Base-by-base conservation (phyloP, 1,284 basidiomycete species). In the Porogramme epimiltina region DNA sequence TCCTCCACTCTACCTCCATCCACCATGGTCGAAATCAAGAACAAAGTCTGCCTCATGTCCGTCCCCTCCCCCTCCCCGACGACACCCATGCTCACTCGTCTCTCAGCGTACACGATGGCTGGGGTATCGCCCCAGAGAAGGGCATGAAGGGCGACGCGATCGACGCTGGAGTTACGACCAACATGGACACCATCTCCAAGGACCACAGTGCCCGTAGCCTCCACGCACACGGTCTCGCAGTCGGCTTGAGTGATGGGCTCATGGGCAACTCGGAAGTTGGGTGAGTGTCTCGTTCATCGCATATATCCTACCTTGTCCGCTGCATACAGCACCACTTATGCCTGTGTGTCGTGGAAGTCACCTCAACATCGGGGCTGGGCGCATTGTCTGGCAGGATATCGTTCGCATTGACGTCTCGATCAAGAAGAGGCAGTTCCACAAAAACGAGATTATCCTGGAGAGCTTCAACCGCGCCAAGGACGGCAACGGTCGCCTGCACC, bases 231-330 rank as follows among this genome's bases (percentile, higher is more conserved):
- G 93, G 93, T 16, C 77, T 90, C 16, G 87, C 93, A 3, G 93
- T 95, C 16, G 93, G 93, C 1, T 78, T 96, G 47, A 91, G 78
- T 66, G 93, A 95, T 43, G 93, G 93, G 0, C 81, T 96, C 43
- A 96, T 96, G 93, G 93, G 93, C 20, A 95, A 96, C 77, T 95
- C 92, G 5, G 93, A 95, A 74, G 93, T 95, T 57, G 93, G 93
- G 91, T 93, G 63, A 57, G 85, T 73, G 50, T 43, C 23, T 22
- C 19, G 4, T 3, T 52, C 39, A 22, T 23, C 11, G 19, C 36
- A 22, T 28, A 19, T n/a, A 3, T 36, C 20, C 33, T 31, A n/a
- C 44, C 28, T 31, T 15, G 8, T 31, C 34, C 16, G 34, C 16
- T 37, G 13, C n/a, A 6, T 16, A n/a, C 16, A 18, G 9, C 34